phyloP scores from a whole-genome alignment of 2,329 filamentous ascomycete species.

The Mycosphaerella sp. region DNA sequence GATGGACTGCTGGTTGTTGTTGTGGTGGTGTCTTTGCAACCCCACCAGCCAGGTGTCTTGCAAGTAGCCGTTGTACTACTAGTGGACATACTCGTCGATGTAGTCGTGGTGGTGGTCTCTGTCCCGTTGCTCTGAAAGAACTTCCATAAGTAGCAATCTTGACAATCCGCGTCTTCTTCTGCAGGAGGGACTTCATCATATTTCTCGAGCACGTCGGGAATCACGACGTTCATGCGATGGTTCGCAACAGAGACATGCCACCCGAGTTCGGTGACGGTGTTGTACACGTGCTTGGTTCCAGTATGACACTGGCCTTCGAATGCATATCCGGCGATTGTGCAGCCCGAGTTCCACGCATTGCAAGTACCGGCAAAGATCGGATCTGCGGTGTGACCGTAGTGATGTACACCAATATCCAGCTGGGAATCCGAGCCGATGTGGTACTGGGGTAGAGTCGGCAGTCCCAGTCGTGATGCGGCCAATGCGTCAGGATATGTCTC shows the following conservation, averaged over 20 bases:
- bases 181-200: slow-evolving; percentile 79
- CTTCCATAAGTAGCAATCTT: slow-evolving; percentile 89
- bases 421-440: slow-evolving; percentile 62
- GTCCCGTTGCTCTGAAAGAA: slow-evolving; percentile 90
- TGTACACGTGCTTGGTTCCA: slow-evolving; percentile 80
- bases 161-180: slow-evolving; percentile 65
- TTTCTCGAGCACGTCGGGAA: slow-evolving; percentile 74
- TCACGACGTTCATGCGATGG: slow-evolving; percentile 81
- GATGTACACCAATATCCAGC: slow-evolving; percentile 69
- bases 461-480: slow-evolving; percentile 72
- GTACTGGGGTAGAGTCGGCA: slow-evolving; percentile 75
- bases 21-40: slow-evolving; percentile 53
- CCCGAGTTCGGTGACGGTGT: slow-evolving; percentile 82
- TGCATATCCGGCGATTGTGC: slow-evolving; percentile 87
- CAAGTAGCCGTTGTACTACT: slow-evolving; percentile 72
- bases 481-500: slow-evolving; percentile 89
- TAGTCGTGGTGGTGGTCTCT: slow-evolving; percentile 55
- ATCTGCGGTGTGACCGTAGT: slow-evolving; percentile 94
- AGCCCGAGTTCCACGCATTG: slow-evolving; percentile 80
- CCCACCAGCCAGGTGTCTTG: slow-evolving; percentile 90
- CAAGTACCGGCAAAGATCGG: slow-evolving; percentile 91
- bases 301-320: slow-evolving; percentile 87
- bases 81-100: slow-evolving; percentile 46
- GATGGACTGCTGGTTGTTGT: too few relatives aligned
- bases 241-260: slow-evolving; percentile 88